phyloP scores from a whole-genome alignment of 148 eudicot genomes.

The Camellia japonica region DNA sequence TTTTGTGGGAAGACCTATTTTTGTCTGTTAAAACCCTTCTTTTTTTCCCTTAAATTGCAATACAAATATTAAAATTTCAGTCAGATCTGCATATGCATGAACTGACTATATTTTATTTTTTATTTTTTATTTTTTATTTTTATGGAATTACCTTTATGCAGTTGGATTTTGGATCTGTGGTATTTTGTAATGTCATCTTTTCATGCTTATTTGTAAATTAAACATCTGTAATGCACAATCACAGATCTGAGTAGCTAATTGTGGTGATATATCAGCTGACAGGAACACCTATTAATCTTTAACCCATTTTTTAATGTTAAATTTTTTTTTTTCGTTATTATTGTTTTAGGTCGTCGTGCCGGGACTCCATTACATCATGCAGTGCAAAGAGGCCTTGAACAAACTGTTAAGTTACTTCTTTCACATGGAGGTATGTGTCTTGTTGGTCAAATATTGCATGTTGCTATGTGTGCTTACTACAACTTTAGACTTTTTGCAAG shows the following conservation, averaged over 20 bases:
- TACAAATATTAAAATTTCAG: too few relatives aligned
- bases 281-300: background rate
- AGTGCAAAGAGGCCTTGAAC: conserved; percentile 85
- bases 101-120: too few relatives aligned
- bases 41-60: too few relatives aligned
- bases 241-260: background rate
- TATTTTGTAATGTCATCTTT: background rate
- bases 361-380: conserved; percentile 99
- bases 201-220: conserved; percentile 5
- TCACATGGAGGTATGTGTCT: conserved; percentile 65
- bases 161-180: background rate
- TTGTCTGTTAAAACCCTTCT: too few relatives aligned
- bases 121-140: too few relatives aligned
- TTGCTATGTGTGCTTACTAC: background rate
- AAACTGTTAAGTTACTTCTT: conserved; percentile 71
- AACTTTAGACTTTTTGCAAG: background rate
- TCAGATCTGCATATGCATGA: too few relatives aligned
- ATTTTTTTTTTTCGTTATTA: background rate
- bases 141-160: too few relatives aligned
- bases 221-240: background rate
- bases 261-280: background rate
- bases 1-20: too few relatives aligned
- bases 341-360: conserved; percentile 65
- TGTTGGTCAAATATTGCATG: background rate
- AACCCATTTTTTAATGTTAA: background rate